Conservation (phyloP, 2,329 filamentous ascomycete genomes). For the Microdochium trichocladiopsis region DNA sequence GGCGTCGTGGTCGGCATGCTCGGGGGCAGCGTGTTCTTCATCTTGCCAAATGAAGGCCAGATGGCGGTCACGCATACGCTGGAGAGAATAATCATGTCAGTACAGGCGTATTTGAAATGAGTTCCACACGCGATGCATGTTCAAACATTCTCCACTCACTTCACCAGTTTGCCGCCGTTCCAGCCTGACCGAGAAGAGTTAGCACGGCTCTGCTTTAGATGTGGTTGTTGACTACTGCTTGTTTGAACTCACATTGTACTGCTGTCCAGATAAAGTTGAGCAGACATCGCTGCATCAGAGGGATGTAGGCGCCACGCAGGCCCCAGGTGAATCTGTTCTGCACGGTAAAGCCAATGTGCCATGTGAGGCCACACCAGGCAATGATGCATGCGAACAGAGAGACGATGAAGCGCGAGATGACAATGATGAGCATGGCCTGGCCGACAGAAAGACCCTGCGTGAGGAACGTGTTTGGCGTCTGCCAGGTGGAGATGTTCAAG, state of each 20-base stretch:
- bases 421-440: slow-evolving; percentile 39
- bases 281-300: slow-evolving; percentile 35
- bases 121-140: background rate
- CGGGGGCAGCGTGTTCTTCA: slow-evolving; percentile 35
- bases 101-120: slow-evolving; percentile 2
- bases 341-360: slow-evolving; percentile 43
- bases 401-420: slow-evolving; percentile 33
- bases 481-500: slow-evolving; percentile 35
- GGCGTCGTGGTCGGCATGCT: slow-evolving; percentile 29
- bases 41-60: slow-evolving; percentile 34
- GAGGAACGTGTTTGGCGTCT: slow-evolving; percentile 37
- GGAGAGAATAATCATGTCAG: background rate
- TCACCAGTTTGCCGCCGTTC: slow-evolving; percentile 24
- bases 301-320: slow-evolving; percentile 38
- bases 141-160: slow-evolving; percentile 2
- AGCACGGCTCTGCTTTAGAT: background rate
- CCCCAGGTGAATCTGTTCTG: slow-evolving; percentile 44
- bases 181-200: slow-evolving; percentile 11
- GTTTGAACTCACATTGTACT: slow-evolving; percentile 26
- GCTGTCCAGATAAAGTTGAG: slow-evolving; percentile 44
- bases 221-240: too few species aligned
- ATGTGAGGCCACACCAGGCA: slow-evolving; percentile 38
- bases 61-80: slow-evolving; percentile 34
- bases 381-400: slow-evolving; percentile 33
- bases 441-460: slow-evolving; percentile 38